Percentiles rank a stretch among this genome's conserved stretches.
Evolutionary conservation across 306 rosid species (phyloP).

Genomic region (Fagus sylvatica): DNA sequence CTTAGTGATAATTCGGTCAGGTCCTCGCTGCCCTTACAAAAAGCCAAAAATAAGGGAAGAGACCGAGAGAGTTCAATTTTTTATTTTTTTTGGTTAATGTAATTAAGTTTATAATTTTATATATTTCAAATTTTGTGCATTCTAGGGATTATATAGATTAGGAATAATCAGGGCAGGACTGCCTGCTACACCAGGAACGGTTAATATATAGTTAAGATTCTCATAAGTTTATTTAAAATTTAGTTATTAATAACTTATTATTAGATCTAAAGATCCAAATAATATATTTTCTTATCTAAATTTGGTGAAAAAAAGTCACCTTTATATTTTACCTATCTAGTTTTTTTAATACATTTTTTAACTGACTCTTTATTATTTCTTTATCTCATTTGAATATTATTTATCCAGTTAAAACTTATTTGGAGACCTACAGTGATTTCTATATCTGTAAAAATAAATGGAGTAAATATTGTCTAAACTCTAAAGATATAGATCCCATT

Average conservation of each 20-base stretch:
- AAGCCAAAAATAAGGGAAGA: background rate
- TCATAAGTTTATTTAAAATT: constrained; percentile 11
- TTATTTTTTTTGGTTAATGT: background rate
- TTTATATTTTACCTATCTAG: too few relatives aligned
- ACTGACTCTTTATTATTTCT: too few relatives aligned
- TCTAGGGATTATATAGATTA: constrained; percentile 28
- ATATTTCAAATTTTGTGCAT: constrained; percentile 17
- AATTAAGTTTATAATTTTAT: background rate
- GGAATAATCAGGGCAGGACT: constrained; percentile 20
- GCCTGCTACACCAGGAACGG: constrained; percentile 37
- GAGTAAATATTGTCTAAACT: too few relatives aligned
- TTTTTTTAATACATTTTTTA: too few relatives aligned
- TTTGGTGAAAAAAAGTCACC: too few relatives aligned
- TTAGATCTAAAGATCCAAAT: too few relatives aligned
- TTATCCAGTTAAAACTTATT: too few relatives aligned
- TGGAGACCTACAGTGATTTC: too few relatives aligned
- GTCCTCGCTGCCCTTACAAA: constrained; percentile 25
- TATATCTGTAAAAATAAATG: too few relatives aligned
- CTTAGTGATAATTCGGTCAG: constrained; percentile 21
- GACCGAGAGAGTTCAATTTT: background rate
- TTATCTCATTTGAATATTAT: too few relatives aligned
- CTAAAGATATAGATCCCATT: background rate
- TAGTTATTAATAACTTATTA: background rate
- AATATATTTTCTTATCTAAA: too few relatives aligned
- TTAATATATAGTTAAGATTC: constrained; percentile 49